Evolutionary conservation across 495 filamentous ascomycete genomes (phyloP).

Genomic region (Daldinia childiae): DNA sequence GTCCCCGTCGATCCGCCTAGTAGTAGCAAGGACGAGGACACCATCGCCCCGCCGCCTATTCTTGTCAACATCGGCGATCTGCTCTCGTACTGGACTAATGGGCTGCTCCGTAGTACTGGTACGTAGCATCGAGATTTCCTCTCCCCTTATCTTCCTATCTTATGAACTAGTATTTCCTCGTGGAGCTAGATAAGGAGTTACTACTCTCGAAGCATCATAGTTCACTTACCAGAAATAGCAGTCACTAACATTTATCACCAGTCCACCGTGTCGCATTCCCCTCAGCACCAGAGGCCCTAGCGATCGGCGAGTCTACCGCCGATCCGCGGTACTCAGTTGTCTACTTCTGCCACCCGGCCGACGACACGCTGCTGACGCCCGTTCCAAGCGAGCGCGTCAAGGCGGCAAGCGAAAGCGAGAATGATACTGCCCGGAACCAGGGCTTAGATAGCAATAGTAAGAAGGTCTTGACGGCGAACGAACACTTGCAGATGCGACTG

Average conservation of each 20-base stretch:
- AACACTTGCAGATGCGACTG: conserved; percentile 81
- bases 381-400: conserved; percentile 74
- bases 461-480: conserved; percentile 77
- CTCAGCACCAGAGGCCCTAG: not conserved
- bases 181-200: not conserved
- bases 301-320: conserved; percentile 59
- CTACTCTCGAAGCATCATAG: not conserved
- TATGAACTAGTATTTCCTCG: not conserved
- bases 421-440: conserved; percentile 37
- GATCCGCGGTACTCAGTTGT: conserved; percentile 80
- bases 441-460: conserved; percentile 25
- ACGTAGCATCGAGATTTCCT: not conserved
- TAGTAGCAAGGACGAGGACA: conserved; percentile 48
- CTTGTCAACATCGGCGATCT: conserved; percentile 94
- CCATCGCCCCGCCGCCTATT: conserved; percentile 72
- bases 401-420: conserved; percentile 33
- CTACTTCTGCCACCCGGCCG: conserved; percentile 89
- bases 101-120: conserved; percentile 43
- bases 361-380: conserved; percentile 71
- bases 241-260: conserved; percentile 73
- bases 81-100: conserved; percentile 90
- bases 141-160: not conserved
- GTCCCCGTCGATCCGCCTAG: conserved; percentile 69
- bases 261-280: conserved; percentile 91
- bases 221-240: not conserved